Conservation (phyloP, 2,329 filamentous ascomycete genomes). For the Truncatella angustata region DNA sequence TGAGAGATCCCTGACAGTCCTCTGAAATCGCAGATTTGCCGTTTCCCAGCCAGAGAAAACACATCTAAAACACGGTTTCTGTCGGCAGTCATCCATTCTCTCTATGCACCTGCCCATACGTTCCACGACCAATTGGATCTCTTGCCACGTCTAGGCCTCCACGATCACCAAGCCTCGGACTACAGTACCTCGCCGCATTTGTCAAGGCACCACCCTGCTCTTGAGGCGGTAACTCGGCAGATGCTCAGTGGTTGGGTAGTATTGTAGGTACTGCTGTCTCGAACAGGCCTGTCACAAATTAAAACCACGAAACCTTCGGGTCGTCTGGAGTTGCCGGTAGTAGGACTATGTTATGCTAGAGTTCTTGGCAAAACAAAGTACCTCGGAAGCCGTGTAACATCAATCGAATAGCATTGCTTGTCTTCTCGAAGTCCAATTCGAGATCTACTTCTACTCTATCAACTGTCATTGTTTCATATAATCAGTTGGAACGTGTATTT, state of each 20-base stretch:
- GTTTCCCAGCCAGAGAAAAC: background rate
- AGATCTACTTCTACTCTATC: background rate
- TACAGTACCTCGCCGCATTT: background rate
- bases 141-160: background rate
- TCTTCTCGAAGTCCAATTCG: background rate
- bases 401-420: background rate
- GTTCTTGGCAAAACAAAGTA: background rate
- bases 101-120: background rate
- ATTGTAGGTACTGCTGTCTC: background rate
- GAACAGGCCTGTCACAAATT: background rate
- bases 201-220: background rate
- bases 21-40: background rate
- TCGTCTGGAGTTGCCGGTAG: conserved; percentile 6
- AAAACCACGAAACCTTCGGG: background rate
- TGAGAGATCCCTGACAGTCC: conserved; percentile 6
- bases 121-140: background rate
- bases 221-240: background rate
- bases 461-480: background rate
- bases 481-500: background rate
- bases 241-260: background rate
- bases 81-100: background rate
- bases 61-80: conserved; percentile 6
- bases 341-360: background rate
- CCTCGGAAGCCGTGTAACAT: background rate
- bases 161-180: background rate